A percentile compares a stretch with the other conserved stretches of the same genome.
Evolutionary conservation across 1,284 basidiomycete species (phyloP).

Genomic region (Mycena citricolor): DNA sequence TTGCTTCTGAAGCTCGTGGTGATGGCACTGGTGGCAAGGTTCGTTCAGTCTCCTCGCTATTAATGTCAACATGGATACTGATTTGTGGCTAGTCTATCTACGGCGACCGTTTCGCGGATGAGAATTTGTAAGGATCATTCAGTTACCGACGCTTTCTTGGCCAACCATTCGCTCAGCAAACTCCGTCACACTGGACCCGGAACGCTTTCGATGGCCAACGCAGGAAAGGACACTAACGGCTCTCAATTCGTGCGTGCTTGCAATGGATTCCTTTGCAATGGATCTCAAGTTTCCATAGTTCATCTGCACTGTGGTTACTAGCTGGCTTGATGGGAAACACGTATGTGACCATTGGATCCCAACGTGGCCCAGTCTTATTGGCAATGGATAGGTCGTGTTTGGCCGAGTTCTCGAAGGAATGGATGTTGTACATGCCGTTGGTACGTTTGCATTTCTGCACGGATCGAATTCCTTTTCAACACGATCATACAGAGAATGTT

Average conservation of each 20-base stretch:
- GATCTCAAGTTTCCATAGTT: slow-evolving; percentile 49
- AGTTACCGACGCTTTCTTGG: not conserved
- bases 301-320: slow-evolving; percentile 77
- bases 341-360: slow-evolving; percentile 37
- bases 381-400: slow-evolving; percentile 73
- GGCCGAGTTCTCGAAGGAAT: slow-evolving; percentile 89
- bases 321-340: slow-evolving; percentile 77
- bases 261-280: not conserved
- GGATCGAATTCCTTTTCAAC: slow-evolving; percentile 1
- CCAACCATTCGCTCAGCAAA: slow-evolving; percentile 53
- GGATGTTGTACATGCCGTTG: slow-evolving; percentile 77
- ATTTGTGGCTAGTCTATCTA: slow-evolving; percentile 71
- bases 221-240: slow-evolving; percentile 84
- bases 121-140: slow-evolving; percentile 78
- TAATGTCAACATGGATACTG: slow-evolving; percentile 1
- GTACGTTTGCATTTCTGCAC: slow-evolving; percentile 39
- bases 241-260: slow-evolving; percentile 74
- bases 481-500: slow-evolving; percentile 62
- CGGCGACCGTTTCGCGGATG: slow-evolving; percentile 92
- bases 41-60: slow-evolving; percentile 13
- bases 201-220: slow-evolving; percentile 92
- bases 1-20: slow-evolving; percentile 59
- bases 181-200: slow-evolving; percentile 87
- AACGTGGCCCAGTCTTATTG: slow-evolving; percentile 4
- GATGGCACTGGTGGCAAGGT: slow-evolving; percentile 95